Evolutionary conservation across 164 flowering plant genomes (phyloP).

Genomic region (Stephania yunnanensis): DNA sequence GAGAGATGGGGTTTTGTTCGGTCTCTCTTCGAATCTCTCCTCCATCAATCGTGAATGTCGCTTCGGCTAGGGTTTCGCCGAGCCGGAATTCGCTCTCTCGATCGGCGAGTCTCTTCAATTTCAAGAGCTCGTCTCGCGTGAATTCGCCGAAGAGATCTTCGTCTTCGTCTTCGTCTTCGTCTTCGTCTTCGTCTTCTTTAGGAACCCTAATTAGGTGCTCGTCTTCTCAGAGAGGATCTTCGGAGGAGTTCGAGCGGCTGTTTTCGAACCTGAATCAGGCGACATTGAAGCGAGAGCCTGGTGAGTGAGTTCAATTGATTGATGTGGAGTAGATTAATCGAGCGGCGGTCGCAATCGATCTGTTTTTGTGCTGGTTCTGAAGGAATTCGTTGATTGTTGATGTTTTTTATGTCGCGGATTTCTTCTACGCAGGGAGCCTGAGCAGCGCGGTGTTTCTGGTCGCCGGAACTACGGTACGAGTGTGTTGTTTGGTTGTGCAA

Average conservation of each 20-base stretch:
- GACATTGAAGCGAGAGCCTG: slow-evolving; percentile 74
- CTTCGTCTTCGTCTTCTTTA: slow-evolving; percentile 5
- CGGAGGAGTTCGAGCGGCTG: slow-evolving; percentile 50
- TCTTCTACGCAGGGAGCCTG: slow-evolving; percentile 54
- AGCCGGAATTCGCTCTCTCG: background rate
- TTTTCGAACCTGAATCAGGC: slow-evolving; percentile 82
- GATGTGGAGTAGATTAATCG: background rate
- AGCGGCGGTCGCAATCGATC: background rate
- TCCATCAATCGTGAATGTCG: background rate
- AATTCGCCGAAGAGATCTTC: background rate
- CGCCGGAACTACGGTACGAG: slow-evolving; percentile 85
- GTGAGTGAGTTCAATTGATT: slow-evolving; percentile 19
- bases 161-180: background rate
- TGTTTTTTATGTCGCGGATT: background rate
- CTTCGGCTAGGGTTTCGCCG: background rate
- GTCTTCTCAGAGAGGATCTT: slow-evolving; percentile 21
- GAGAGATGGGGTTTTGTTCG: background rate
- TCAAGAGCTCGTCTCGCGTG: background rate
- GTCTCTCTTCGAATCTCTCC: background rate
- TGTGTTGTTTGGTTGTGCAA: too few species aligned
- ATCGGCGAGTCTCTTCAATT: background rate
- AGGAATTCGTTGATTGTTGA: background rate
- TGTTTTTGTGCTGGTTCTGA: background rate
- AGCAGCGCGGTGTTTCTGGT: slow-evolving; percentile 68
- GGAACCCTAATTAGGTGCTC: slow-evolving; percentile 25